Base-by-base conservation (phyloP, 148 eudicot genomes). In the Camellia japonica region DNA sequence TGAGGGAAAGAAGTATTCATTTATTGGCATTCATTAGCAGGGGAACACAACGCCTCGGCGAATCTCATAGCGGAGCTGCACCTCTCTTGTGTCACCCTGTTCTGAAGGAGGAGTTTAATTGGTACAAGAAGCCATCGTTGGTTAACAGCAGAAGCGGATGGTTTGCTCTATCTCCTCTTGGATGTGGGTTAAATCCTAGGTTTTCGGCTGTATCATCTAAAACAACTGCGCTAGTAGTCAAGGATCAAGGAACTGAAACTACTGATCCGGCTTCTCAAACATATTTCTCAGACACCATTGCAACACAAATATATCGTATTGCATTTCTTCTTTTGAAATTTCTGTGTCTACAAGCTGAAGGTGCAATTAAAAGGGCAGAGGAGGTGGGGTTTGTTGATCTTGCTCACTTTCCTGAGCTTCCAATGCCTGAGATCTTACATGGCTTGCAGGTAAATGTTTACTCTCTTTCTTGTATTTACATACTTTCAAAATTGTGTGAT, bases 361-460 rank as follows among this genome's bases (percentile, higher is more conserved):
- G 83, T 88, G 93, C 97, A 63, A 85, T 92, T 79, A 87, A 75
- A 80, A 94, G 97, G 83, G 97, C 93, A 0, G 97, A 91, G 74
- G 98, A 97, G 80, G 88, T 94, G 66, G 99, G 96, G 14, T 94
- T 90, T 81, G 80, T 97, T 68, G 98, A 97, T 85, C 89, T 90
- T 79, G 89, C 91, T 66, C 88, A 84, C 83, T 94, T 94, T 83
- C 99, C 99, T 0, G 99, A 97, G 87, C 93, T 97, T 77, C 99
- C 98, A 10, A 89, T 91, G 92, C 99, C 99, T 74, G 95, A 94
- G 74, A 97, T 97, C 79, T 87, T 97, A 80, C 99, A 97, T 78
- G 95, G 97, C 30, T 88, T 97, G 88, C 99, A 97, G 97, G 99
- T 94, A 78, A 78, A 38, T 51, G 19, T 16, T 58, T 66, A 12